Evolutionary conservation across 2,329 filamentous ascomycete genomes (phyloP), one percentile per base, ranked within the genome.

Genomic region (Ophiostoma himal-ulmi): DNA sequence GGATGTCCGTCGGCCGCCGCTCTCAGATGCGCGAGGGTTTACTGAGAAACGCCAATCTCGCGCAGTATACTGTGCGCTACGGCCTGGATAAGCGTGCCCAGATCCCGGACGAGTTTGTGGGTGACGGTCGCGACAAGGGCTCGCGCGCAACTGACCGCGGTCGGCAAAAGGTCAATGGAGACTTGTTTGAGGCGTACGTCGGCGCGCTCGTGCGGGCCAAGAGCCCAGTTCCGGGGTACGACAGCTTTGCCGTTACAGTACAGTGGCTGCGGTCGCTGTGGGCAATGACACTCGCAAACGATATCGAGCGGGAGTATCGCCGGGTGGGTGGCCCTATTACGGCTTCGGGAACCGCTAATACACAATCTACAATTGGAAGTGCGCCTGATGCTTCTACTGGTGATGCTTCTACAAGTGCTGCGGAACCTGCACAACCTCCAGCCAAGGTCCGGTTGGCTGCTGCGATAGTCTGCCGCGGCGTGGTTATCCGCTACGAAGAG

Each of bases 121-220:
- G 80, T 69, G 76, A 74, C 1, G 78, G 78, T 5, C 77, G 78
- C 67, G 4, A 5, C 11, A 74, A 74, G 1, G 83, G 84, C 72
- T 80, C 80, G 34, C 76, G 73, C 66, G 79, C 76, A 68, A 84
- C 76, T 70, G 79, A 76, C 77, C 89, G 85, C 77, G 85, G 84
- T 60, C 83, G 86, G 72, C 85, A 82, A 17, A 97, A 97, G 78
- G 88, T 93, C 11, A 83, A 91, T 70, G 94, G 90, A 10, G 94
- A 98, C 77, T 85, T 97, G 22, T 96, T 97, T 75, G 94, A 98
- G 78, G 91, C 94, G 0, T 97, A 96, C 75, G 87, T 96, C 20
- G 94, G 91, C 10, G 94, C 91, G 3, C 80, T 94, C 6, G 85
- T 96, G 44, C 81, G 92, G 1, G 88, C 89, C 0, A 34, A 52